phyloP scores from a whole-genome alignment of 2,329 filamentous ascomycete genomes.

The Stromatinia cepivora region DNA sequence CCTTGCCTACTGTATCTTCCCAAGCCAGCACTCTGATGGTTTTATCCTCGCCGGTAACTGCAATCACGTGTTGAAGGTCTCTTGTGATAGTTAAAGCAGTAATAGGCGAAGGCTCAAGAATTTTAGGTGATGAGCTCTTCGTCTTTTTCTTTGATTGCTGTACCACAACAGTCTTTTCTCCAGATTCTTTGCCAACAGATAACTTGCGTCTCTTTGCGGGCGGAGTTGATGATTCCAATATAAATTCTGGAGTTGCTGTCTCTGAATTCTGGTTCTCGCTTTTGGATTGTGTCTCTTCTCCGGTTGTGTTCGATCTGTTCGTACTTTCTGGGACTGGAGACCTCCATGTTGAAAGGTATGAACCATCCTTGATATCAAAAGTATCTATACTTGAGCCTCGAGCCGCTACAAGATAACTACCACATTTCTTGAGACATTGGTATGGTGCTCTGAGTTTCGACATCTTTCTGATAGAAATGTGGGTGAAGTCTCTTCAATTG shows the following conservation, averaged over 20 bases:
- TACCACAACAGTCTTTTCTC: constrained; percentile 26
- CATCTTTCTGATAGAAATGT: constrained; percentile 15
- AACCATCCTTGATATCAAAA: constrained; percentile 59
- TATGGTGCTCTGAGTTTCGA: constrained; percentile 58
- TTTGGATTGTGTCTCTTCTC: constrained; percentile 10
- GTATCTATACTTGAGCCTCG: constrained; percentile 71
- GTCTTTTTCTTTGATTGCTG: constrained; percentile 31
- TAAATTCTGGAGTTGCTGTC: constrained; percentile 13
- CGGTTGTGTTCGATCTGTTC: constrained; percentile 1
- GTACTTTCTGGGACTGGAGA: constrained; percentile 30
- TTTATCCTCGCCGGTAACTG: constrained; percentile 90
- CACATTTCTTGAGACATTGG: constrained; percentile 58
- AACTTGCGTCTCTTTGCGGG: constrained; percentile 41
- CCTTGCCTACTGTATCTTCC: constrained; percentile 50
- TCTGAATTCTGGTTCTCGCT: not conserved
- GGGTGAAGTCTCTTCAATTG: too few relatives aligned
- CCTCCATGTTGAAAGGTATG: constrained; percentile 51
- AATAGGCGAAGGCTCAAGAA: constrained; percentile 62
- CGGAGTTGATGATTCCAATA: constrained; percentile 26
- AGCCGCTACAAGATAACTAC: constrained; percentile 67
- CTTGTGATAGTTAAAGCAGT: constrained; percentile 65
- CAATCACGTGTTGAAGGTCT: constrained; percentile 68
- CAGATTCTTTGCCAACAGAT: constrained; percentile 21
- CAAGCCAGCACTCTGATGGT: constrained; percentile 79
- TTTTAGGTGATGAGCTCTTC: constrained; percentile 30